These are phyloP conservation scores for Urtica urens DNA, from an alignment of 306 rosid genomes.

Conservation along the genomic window DNA sequence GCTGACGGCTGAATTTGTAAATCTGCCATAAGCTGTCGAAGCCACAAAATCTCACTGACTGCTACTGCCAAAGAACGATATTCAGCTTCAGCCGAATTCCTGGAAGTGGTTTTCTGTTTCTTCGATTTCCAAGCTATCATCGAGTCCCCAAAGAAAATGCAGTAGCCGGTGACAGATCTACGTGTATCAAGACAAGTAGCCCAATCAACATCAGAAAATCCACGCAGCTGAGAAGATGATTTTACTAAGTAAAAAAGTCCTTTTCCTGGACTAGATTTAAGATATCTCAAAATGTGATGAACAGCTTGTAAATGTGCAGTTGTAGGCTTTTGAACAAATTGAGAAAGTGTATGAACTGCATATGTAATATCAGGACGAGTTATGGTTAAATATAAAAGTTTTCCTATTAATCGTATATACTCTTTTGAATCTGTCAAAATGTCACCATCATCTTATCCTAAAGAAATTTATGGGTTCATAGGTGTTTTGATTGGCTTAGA, in stretches of 20 bases:
- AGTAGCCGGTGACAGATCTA: too few species aligned
- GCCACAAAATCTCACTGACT: too few species aligned
- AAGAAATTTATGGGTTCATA: neutral
- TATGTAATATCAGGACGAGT: too few species aligned
- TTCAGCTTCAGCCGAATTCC: too few species aligned
- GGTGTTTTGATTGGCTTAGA: neutral
- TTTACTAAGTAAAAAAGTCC: neutral
- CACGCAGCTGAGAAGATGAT: neutral
- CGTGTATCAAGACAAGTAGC: too few species aligned
- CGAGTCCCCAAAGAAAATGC: too few species aligned
- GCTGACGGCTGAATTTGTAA: too few species aligned
- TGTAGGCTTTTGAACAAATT: neutral
- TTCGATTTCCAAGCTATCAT: too few species aligned
- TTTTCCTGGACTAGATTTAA: neutral
- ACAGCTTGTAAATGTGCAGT: neutral
- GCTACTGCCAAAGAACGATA: too few species aligned
- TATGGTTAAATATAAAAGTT: neutral
- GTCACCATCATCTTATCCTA: neutral
- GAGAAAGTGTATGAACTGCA: too few species aligned
- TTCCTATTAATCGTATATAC: neutral
- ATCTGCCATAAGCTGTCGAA: too few species aligned
- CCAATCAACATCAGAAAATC: neutral
- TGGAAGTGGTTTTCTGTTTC: too few species aligned
- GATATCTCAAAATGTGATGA: neutral
- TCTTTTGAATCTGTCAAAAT: neutral